phyloP scores from a whole-genome alignment of 1,284 basidiomycete species.

The Microbotryum silenes-acaulis region DNA sequence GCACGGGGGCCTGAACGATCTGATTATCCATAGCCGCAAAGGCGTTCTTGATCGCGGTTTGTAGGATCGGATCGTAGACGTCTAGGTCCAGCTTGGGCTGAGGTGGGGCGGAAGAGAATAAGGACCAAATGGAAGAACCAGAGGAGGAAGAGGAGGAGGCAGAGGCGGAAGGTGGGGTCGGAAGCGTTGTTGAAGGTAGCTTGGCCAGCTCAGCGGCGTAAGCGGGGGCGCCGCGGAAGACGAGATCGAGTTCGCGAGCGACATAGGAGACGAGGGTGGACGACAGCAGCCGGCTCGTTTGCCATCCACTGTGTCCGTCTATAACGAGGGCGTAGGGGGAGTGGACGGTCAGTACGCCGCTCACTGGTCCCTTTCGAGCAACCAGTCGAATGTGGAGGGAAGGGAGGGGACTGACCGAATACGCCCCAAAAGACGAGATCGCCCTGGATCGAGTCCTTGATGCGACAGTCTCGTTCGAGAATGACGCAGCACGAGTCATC shows the following conservation, averaged over 20 bases:
- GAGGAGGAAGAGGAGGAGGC: slow-evolving; percentile 32
- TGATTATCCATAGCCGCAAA: slow-evolving; percentile 71
- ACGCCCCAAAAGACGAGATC: slow-evolving; percentile 30
- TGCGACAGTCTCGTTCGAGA: slow-evolving; percentile 47
- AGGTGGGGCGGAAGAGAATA: slow-evolving; percentile 33
- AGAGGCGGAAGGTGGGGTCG: background rate
- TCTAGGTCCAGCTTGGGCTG: slow-evolving; percentile 42
- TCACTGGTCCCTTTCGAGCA: slow-evolving; percentile 12
- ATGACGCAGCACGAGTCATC: slow-evolving; percentile 71
- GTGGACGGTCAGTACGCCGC: background rate
- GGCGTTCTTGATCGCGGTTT: slow-evolving; percentile 64
- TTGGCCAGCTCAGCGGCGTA: slow-evolving; percentile 11
- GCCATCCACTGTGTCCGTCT: slow-evolving; percentile 82
- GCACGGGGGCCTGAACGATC: slow-evolving; percentile 64
- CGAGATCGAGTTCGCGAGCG: slow-evolving; percentile 57
- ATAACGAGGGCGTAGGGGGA: background rate
- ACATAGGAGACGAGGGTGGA: slow-evolving; percentile 80
- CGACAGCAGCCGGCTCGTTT: slow-evolving; percentile 78
- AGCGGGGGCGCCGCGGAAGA: slow-evolving; percentile 23
- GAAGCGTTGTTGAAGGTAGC: slow-evolving; percentile 2
- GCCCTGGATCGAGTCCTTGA: slow-evolving; percentile 19
- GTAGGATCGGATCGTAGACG: slow-evolving; percentile 56
- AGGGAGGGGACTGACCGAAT: slow-evolving; percentile 2
- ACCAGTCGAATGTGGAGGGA: background rate
- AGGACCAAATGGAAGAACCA: slow-evolving; percentile 29